A percentile compares a stretch with the other conserved stretches of the same genome.
These are phyloP conservation scores for Debaryomycetaceae sp. DNA, from an alignment of 1,139 yeast genomes.

Conservation along the genomic window DNA sequence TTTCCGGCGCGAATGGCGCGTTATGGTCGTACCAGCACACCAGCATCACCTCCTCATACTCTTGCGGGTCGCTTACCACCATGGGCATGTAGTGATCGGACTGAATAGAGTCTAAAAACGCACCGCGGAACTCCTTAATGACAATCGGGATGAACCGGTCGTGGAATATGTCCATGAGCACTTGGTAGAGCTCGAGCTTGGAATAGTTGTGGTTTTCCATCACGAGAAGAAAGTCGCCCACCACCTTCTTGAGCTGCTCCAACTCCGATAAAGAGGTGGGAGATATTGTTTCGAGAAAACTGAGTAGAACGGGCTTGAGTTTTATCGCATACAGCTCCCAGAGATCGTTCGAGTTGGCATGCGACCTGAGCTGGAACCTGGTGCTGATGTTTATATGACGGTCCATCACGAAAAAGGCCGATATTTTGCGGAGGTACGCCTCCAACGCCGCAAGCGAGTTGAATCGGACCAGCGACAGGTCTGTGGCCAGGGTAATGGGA, in stretches of 20 bases:
- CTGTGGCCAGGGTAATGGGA: constrained; percentile 37
- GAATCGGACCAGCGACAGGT: constrained; percentile 10
- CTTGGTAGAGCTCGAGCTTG: constrained; percentile 49
- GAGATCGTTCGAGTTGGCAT: constrained; percentile 56
- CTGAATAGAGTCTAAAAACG: constrained; percentile 52
- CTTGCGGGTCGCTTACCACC: constrained; percentile 46
- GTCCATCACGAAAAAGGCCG: constrained; percentile 74
- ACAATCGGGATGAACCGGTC: constrained; percentile 48
- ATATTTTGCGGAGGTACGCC: constrained; percentile 48
- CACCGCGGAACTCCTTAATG: constrained; percentile 45
- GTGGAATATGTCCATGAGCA: constrained; percentile 49
- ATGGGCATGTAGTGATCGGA: constrained; percentile 89
- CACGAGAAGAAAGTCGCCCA: constrained; percentile 69
- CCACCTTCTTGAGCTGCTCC: constrained; percentile 35
- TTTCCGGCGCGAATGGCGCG: constrained; percentile 31
- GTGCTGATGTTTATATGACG: constrained; percentile 50
- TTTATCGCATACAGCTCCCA: constrained; percentile 65
- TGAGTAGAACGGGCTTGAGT: constrained; percentile 42
- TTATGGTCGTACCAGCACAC: constrained; percentile 63
- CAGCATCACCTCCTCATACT: constrained; percentile 52
- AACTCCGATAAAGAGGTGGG: constrained; percentile 21
- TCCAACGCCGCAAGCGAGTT: constrained; percentile 27
- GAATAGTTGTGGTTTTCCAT: constrained; percentile 64
- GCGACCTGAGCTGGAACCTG: constrained; percentile 42
- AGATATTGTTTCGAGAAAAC: constrained; percentile 18